Evolutionary conservation across 106 monocot genomes (phyloP).

Genomic region (Dioscorea dumetorum): DNA sequence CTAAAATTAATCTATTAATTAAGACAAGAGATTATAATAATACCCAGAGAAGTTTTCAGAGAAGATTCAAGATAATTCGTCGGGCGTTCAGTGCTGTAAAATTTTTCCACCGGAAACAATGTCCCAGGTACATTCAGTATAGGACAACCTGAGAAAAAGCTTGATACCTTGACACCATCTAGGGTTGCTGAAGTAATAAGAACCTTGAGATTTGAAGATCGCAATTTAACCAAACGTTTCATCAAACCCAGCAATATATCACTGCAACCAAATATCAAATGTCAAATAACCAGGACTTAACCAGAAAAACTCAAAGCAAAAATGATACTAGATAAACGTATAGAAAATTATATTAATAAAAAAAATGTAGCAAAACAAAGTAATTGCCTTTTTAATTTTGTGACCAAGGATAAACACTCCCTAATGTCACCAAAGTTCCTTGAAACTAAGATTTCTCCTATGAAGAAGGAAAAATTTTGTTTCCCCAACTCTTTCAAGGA

Average conservation of each 20-base stretch:
- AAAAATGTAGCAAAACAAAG: no score
- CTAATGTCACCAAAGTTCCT: no score
- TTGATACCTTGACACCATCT: slow-evolving; percentile 94
- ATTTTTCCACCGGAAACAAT: slow-evolving; percentile 85
- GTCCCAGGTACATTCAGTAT: slow-evolving; percentile 85
- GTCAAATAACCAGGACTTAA: no score
- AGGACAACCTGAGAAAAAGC: slow-evolving; percentile 87
- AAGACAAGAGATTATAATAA: not conserved
- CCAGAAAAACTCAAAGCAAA: no score
- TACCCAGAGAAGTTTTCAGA: slow-evolving; percentile 84
- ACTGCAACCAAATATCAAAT: slow-evolving; percentile 34
- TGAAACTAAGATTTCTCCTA: no score
- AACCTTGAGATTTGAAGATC: slow-evolving; percentile 77
- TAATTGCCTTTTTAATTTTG: no score
- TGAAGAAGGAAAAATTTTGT: no score
- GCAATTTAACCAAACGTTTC: slow-evolving; percentile 72
- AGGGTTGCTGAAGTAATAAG: slow-evolving; percentile 96
- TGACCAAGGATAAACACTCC: no score
- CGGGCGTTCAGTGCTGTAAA: slow-evolving; percentile 77
- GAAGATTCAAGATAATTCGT: slow-evolving; percentile 81
- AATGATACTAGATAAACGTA: no score
- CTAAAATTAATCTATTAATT: not conserved
- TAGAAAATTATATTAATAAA: no score
- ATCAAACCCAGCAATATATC: slow-evolving; percentile 94
- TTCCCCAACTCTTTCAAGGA: no score